These are phyloP conservation scores for Periconia macrospinosa DNA, from an alignment of 2,329 filamentous ascomycete genomes.

Conservation along the genomic window DNA sequence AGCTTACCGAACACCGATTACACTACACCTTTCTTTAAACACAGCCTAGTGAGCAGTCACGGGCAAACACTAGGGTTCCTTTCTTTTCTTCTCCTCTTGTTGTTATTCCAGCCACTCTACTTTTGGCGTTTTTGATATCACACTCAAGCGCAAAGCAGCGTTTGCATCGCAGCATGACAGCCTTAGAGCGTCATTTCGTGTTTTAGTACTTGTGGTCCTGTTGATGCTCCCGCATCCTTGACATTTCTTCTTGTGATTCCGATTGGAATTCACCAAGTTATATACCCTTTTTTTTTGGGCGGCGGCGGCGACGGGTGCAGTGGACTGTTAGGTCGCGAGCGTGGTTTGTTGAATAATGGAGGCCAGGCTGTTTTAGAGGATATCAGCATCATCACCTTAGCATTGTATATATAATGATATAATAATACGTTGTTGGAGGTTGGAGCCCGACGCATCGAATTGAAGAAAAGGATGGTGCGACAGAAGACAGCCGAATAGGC, in stretches of 20 bases:
- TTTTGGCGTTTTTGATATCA: conserved; percentile 10
- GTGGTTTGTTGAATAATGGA: neutral
- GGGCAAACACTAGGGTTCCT: neutral
- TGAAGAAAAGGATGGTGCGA: neutral
- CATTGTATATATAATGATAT: conserved; percentile 28
- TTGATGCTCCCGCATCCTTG: neutral
- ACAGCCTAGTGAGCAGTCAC: too few species aligned
- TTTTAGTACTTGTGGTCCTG: neutral
- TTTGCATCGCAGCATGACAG: neutral
- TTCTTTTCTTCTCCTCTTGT: neutral
- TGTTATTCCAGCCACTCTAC: neutral
- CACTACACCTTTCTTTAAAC: conserved; percentile 11
- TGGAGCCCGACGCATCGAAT: conserved; percentile 1
- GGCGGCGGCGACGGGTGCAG: conserved; percentile 3
- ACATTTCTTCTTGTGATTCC: conserved; percentile 7
- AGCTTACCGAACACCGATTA: conserved; percentile 2
- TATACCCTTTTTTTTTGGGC: conserved; percentile 24
- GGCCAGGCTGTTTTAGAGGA: conserved; percentile 1
- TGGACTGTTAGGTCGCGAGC: neutral
- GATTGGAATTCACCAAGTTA: conserved; percentile 14
- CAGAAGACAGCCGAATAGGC: neutral
- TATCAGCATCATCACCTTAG: conserved; percentile 11
- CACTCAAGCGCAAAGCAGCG: conserved; percentile 14
- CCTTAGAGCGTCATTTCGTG: neutral
- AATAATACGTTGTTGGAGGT: conserved; percentile 26